Conservation (phyloP, 2,329 filamentous ascomycete genomes). For the Penicillium glabrum region DNA sequence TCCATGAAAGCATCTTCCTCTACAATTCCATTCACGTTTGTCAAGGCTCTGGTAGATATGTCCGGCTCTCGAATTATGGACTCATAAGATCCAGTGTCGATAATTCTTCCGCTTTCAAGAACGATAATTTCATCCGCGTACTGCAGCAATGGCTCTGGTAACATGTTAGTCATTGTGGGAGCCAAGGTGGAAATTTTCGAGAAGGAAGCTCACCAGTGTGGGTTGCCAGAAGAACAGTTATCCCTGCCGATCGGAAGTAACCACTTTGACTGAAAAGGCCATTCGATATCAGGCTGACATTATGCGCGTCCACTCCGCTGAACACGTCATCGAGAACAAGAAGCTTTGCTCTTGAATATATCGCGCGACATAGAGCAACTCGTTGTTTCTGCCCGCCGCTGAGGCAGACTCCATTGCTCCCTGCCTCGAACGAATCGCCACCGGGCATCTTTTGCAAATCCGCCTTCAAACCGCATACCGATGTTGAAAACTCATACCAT, state of each 20-base stretch:
- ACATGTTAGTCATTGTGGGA: background rate
- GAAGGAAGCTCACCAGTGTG: background rate
- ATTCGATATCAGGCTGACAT: background rate
- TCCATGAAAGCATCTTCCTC: too few species aligned
- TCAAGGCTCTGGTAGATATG: too few species aligned
- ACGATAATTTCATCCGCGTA: background rate
- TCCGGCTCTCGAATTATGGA: too few species aligned
- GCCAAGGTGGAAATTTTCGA: too few species aligned
- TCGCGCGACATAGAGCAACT: background rate
- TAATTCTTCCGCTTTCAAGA: too few species aligned
- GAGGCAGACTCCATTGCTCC: background rate
- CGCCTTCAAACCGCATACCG: background rate
- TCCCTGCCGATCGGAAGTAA: background rate
- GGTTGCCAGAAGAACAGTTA: background rate
- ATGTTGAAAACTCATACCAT: background rate
- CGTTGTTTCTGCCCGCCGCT: background rate
- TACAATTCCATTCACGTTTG: too few species aligned
- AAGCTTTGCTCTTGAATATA: background rate
- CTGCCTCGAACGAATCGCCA: background rate
- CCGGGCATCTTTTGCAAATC: background rate
- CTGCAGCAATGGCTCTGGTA: background rate
- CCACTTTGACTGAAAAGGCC: background rate
- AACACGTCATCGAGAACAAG: background rate
- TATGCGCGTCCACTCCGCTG: background rate
- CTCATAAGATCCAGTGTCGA: too few species aligned